These are phyloP conservation scores for Pelargonium nanum DNA, from an alignment of 345 rosid genomes.

Conservation along the genomic window DNA sequence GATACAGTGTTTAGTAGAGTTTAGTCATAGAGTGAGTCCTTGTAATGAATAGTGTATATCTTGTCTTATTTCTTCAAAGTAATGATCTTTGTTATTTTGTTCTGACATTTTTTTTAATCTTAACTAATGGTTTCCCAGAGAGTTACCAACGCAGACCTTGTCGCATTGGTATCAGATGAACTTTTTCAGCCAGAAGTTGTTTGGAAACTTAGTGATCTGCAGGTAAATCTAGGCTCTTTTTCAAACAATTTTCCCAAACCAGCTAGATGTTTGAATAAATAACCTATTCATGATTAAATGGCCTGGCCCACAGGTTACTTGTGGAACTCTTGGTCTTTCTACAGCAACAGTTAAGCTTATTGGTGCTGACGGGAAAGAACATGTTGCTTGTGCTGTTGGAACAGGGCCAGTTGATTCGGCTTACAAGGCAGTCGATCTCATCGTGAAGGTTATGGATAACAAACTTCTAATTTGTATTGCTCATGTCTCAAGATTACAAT, in stretches of 20 bases:
- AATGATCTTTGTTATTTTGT: neutral
- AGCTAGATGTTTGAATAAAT: neutral
- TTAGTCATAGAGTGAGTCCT: too few relatives aligned
- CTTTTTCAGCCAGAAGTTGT: constrained; percentile 78
- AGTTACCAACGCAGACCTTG: constrained; percentile 82
- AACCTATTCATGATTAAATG: neutral
- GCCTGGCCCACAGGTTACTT: constrained; percentile 47
- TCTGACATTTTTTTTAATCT: neutral
- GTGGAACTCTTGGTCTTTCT: constrained; percentile 87
- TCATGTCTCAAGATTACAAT: neutral
- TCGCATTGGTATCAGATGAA: constrained; percentile 91
- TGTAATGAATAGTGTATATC: neutral
- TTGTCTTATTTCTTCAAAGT: neutral
- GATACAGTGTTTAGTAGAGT: too few relatives aligned
- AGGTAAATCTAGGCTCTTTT: constrained; percentile 33
- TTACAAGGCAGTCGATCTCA: constrained; percentile 83
- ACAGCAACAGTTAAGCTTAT: constrained; percentile 89
- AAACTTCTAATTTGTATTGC: neutral
- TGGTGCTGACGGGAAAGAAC: constrained; percentile 54
- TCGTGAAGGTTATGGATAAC: constrained; percentile 54
- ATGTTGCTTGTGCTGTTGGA: constrained; percentile 73
- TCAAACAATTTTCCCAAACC: neutral
- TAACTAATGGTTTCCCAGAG: constrained; percentile 29
- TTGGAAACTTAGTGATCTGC: constrained; percentile 79
- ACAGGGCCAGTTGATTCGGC: constrained; percentile 96